Evolutionary conservation across 768 basidiomycete genomes (phyloP).

Genomic region (Lyophyllum decastes): DNA sequence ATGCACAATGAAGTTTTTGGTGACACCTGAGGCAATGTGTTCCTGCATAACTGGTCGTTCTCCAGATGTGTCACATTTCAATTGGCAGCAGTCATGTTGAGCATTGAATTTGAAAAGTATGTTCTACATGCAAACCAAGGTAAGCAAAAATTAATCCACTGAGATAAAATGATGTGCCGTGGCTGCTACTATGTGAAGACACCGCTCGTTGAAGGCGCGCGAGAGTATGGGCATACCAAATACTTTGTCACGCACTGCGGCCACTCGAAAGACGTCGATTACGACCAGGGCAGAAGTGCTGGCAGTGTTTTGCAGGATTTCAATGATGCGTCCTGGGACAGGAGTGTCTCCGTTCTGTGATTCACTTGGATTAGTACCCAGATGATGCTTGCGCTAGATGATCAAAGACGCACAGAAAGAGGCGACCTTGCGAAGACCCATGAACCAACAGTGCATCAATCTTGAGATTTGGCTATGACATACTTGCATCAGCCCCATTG

Average conservation of each 20-base stretch:
- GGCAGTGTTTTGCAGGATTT: conserved; percentile 17
- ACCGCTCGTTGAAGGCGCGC: conserved; percentile 7
- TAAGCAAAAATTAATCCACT: not conserved
- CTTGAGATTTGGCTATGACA: conserved; percentile 18
- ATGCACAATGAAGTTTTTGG: conserved; percentile 18
- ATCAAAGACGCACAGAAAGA: conserved; percentile 6
- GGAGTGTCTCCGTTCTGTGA: conserved; percentile 5
- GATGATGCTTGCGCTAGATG: not conserved
- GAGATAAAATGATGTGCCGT: conserved; percentile 11
- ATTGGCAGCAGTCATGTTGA: conserved; percentile 4
- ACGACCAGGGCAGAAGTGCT: conserved; percentile 3
- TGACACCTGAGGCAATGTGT: conserved; percentile 12
- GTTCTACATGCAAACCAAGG: conserved; percentile 5
- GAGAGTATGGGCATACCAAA: conserved; percentile 25
- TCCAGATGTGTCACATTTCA: not conserved
- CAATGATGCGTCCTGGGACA: conserved; percentile 18
- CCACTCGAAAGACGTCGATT: conserved; percentile 20
- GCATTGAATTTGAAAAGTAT: conserved; percentile 21
- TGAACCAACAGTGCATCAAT: conserved; percentile 19
- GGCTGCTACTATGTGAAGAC: conserved; percentile 11
- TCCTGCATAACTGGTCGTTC: conserved; percentile 18
- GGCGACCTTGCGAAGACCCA: conserved; percentile 27
- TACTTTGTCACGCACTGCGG: conserved; percentile 13
- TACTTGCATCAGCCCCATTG: conserved; percentile 17
- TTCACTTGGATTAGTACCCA: not conserved